Conservation (phyloP, 2,329 filamentous ascomycete genomes). For the Delphinella strobiligena region DNA sequence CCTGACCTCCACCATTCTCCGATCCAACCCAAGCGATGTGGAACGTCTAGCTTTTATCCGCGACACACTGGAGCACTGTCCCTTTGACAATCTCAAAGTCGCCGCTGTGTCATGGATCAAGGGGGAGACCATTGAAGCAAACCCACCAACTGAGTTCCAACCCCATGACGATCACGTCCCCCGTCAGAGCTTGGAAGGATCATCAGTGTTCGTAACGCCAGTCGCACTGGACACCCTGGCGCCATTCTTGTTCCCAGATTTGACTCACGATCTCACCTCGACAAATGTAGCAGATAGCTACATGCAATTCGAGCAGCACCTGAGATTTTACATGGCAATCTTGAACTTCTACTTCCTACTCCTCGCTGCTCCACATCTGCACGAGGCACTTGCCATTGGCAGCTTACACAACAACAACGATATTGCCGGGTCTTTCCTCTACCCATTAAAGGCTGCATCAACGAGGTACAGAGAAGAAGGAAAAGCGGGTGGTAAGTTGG, state of each 20-base stretch:
- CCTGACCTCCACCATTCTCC: conserved; percentile 36
- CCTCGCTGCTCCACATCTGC: conserved; percentile 36
- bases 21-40: conserved; percentile 40
- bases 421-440: conserved; percentile 30
- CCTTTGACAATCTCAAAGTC: conserved; percentile 42
- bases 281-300: conserved; percentile 26
- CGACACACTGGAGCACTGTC: conserved; percentile 42
- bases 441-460: conserved; percentile 28
- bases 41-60: conserved; percentile 42
- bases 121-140: conserved; percentile 43
- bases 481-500: conserved; percentile 23
- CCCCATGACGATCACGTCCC: conserved; percentile 4
- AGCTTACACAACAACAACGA: conserved; percentile 28
- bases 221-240: conserved; percentile 36
- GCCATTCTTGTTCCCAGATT: conserved; percentile 40
- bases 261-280: conserved; percentile 29
- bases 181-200: conserved; percentile 4
- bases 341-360: conserved; percentile 49
- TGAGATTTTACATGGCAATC: conserved; percentile 42
- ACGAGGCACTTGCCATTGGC: conserved; percentile 33
- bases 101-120: conserved; percentile 50
- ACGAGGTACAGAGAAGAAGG: conserved; percentile 25
- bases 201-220: conserved; percentile 35
- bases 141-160: conserved; percentile 16
- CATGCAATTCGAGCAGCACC: conserved; percentile 38